These are phyloP conservation scores for Raddia guianensis DNA, from an alignment of 176 grass and related monocot species.

Conservation along the genomic window DNA sequence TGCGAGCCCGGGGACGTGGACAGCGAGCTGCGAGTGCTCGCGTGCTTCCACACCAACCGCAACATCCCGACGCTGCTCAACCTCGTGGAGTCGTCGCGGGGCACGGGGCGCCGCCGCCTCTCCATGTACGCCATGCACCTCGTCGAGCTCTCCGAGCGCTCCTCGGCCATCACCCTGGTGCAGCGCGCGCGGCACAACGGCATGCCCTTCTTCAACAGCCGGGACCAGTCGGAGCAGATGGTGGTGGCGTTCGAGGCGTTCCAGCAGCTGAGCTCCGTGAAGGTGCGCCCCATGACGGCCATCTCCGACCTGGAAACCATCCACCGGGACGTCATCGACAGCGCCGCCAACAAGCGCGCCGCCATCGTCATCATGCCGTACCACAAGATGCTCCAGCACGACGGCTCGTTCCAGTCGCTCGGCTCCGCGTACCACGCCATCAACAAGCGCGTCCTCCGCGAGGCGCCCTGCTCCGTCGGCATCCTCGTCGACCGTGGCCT, in stretches of 20 bases:
- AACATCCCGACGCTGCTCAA: slow-evolving; percentile 75
- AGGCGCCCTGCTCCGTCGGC: slow-evolving; percentile 70
- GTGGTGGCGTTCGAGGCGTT: slow-evolving; percentile 86
- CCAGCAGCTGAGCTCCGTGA: slow-evolving; percentile 69
- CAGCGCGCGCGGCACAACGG: slow-evolving; percentile 63
- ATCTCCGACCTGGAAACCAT: slow-evolving; percentile 76
- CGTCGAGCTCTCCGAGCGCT: slow-evolving; percentile 74
- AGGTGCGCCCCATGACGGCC: slow-evolving; percentile 69
- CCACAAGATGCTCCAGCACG: slow-evolving; percentile 60
- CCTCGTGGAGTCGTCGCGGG: slow-evolving; percentile 70
- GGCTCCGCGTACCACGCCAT: slow-evolving; percentile 59
- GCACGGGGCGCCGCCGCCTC: slow-evolving; percentile 44
- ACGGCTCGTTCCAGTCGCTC: slow-evolving; percentile 61
- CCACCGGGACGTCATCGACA: slow-evolving; percentile 71
- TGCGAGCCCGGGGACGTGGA: slow-evolving; percentile 1
- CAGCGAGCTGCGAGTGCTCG: slow-evolving; percentile 67
- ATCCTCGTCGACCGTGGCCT: slow-evolving; percentile 85
- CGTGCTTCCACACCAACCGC: slow-evolving; percentile 74
- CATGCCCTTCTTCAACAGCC: slow-evolving; percentile 63
- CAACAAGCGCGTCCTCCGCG: slow-evolving; percentile 71
- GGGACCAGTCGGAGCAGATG: slow-evolving; percentile 41
- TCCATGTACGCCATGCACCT: slow-evolving; percentile 80
- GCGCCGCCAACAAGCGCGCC: slow-evolving; percentile 51
- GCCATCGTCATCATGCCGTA: slow-evolving; percentile 75
- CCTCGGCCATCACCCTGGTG: slow-evolving; percentile 73